phyloP scores from a whole-genome alignment of 257 asterid genomes.

The Solanum gandarillasii region DNA sequence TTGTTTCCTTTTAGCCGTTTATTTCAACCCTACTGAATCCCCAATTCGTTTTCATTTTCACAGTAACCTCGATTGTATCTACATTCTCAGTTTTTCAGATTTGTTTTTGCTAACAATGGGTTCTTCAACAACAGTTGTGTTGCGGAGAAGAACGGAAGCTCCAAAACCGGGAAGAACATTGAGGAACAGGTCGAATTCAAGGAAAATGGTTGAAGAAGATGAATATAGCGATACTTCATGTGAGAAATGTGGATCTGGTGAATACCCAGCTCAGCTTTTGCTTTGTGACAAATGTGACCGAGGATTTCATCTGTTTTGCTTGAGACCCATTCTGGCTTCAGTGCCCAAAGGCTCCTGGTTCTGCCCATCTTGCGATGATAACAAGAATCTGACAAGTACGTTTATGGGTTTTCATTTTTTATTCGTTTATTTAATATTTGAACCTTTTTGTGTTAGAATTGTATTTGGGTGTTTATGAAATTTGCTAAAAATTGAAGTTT shows the following conservation, averaged over 20 bases:
- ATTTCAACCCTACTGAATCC: not conserved
- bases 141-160: slow-evolving; percentile 57
- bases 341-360: slow-evolving; percentile 84
- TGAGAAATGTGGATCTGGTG: slow-evolving; percentile 72
- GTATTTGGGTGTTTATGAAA: not conserved
- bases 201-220: not conserved
- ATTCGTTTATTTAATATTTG: not conserved
- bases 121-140: slow-evolving; percentile 7
- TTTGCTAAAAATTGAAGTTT: not conserved
- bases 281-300: slow-evolving; percentile 74
- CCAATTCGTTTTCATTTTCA: not conserved
- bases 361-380: slow-evolving; percentile 48
- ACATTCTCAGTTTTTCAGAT: not conserved
- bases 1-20: not conserved
- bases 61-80: not conserved
- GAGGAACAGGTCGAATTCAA: slow-evolving; percentile 15
- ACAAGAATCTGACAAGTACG: slow-evolving; percentile 26
- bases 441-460: not conserved
- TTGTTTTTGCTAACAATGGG: slow-evolving; percentile 13
- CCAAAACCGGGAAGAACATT: slow-evolving; percentile 26
- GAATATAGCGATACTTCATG: slow-evolving; percentile 41
- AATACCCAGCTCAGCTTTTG: slow-evolving; percentile 49
- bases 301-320: slow-evolving; percentile 72
- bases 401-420: not conserved
- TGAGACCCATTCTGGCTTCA: slow-evolving; percentile 55